phyloP scores from a whole-genome alignment of 345 rosid genomes.

The Eucalyptus victrix region DNA sequence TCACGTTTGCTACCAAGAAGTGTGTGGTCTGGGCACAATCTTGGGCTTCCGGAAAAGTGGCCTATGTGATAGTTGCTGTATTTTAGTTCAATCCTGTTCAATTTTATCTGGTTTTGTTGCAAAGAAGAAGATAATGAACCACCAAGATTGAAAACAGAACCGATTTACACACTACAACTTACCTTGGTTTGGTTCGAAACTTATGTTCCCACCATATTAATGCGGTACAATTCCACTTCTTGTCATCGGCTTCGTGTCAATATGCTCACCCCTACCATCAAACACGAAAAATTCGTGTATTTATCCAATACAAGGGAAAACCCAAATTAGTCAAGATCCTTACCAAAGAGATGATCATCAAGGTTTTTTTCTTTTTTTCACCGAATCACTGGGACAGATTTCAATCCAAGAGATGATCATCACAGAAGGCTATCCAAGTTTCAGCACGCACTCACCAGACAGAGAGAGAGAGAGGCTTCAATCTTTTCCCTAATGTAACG shows the following conservation, averaged over 20 bases:
- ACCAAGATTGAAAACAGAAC: background rate
- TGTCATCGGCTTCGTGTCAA: background rate
- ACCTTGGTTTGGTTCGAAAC: background rate
- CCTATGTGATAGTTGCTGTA: background rate
- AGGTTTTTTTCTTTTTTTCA: background rate
- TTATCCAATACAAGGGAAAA: background rate
- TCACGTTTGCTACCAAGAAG: background rate
- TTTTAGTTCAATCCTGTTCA: background rate
- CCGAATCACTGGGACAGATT: accelerated
- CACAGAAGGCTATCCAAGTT: background rate
- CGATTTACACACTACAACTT: background rate
- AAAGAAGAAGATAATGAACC: background rate
- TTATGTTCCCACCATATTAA: background rate
- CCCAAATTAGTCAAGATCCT: background rate
- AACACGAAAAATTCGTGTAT: background rate
- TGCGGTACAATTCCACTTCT: accelerated
- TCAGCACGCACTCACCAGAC: background rate
- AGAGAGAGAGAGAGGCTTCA: background rate
- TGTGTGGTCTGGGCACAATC: background rate
- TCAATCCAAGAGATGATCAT: background rate
- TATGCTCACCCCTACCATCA: background rate
- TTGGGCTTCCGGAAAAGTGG: background rate
- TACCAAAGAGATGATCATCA: background rate
- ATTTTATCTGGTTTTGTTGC: background rate
- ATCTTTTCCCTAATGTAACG: background rate